Base-by-base conservation (phyloP, 2,329 filamentous ascomycete species). In the Trichoderma koningiopsis region DNA sequence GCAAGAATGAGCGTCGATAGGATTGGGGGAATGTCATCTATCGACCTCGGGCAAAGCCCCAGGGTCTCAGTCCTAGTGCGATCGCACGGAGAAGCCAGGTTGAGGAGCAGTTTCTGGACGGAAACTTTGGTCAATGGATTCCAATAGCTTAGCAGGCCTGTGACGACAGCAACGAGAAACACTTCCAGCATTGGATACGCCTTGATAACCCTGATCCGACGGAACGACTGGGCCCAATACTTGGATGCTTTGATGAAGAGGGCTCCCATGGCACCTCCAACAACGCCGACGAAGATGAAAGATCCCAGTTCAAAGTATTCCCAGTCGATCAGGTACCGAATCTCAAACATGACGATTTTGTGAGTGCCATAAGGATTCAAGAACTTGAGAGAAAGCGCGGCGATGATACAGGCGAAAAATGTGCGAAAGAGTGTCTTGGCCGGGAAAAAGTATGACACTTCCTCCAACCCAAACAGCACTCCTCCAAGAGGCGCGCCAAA, bases 381-480 rank as follows among this genome's bases (percentile, higher is more conserved):
- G 73, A 97, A 97, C 76, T 97, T 97, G 74, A 99, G 84, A 1
- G 94, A 95, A 40, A 99, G 81, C 0, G 96, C 94, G 1, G 96
- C 94, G 37, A 92, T 91, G 74, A 98, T 98, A 80, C 95, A 98
- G 83, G 95, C 98, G 81, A 98, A 98, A 80, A 99, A 99, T 0
- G 96, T 98, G 65, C 96, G 86, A 83, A 99, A 99, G 10, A 99
- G 86, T 0, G 95, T 98, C 82, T 99, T 98, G 6, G 95, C 93
- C 0, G 96, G 95, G 78, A 98, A 98, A 80, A 98, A 98, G 80
- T 98, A 98, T 74, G 92, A 89, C 71, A 98, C 94, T 85, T 98
- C 96, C 80, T 99, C 96, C 35, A 98, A 81, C 40, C 93, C 94
- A 79, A 98, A 98, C 3, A 98, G 85, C 1, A 97, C 94, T 64